Conservation (phyloP, 805 yeast genomes). For the Torulaspora quercuum region DNA sequence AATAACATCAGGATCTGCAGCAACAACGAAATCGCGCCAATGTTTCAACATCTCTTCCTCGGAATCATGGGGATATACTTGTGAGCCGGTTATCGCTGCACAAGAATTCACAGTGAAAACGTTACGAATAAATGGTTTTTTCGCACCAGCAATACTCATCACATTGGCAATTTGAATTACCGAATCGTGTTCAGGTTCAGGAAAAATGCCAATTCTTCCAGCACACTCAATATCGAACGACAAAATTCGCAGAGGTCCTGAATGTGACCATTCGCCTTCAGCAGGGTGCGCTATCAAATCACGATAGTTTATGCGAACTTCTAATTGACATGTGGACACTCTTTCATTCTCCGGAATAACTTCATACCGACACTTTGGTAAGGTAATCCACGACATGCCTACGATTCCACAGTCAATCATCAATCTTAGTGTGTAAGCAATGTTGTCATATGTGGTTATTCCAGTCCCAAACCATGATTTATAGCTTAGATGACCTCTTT, state of each 20-base stretch:
- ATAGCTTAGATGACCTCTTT: constrained; percentile 69
- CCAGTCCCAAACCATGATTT: constrained; percentile 60
- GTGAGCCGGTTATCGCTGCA: constrained; percentile 90
- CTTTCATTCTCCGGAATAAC: constrained; percentile 41
- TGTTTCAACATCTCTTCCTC: constrained; percentile 79
- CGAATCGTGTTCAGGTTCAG: constrained; percentile 89
- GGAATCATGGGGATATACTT: constrained; percentile 67
- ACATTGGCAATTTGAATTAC: constrained; percentile 97
- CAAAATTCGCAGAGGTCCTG: constrained; percentile 89
- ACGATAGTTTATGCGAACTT: constrained; percentile 63
- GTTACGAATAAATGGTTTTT: constrained; percentile 87
- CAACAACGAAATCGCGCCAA: constrained; percentile 84
- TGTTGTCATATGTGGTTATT: constrained; percentile 80
- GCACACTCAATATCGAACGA: constrained; percentile 99
- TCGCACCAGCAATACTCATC: constrained; percentile 69
- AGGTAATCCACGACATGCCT: constrained; percentile 96
- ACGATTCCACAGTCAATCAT: constrained; percentile 91
- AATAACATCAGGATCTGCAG: constrained; percentile 91
- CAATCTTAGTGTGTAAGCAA: constrained; percentile 77
- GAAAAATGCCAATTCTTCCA: constrained; percentile 94
- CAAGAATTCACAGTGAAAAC: constrained; percentile 93
- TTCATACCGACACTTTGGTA: constrained; percentile 70
- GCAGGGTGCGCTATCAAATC: constrained; percentile 77
- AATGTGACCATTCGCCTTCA: constrained; percentile 89
- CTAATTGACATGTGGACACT: constrained; percentile 82